phyloP scores from a whole-genome alignment of 2,329 filamentous ascomycete species.

The Knufia fluminis region DNA sequence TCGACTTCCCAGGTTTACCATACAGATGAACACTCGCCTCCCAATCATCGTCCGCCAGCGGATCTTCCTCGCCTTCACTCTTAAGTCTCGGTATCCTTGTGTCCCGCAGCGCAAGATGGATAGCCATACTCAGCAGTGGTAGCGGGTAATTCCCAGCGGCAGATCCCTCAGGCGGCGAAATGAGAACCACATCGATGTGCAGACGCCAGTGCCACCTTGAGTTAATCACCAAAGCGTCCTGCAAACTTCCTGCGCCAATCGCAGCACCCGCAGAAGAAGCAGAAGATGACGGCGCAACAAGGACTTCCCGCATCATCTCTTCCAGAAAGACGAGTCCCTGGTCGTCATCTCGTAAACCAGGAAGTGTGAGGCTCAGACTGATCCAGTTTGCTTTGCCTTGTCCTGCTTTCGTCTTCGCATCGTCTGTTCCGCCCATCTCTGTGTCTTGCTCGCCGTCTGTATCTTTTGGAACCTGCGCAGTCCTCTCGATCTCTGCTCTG shows the following conservation, averaged over 20 bases:
- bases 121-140: conserved; percentile 82
- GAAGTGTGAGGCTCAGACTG: conserved; percentile 84
- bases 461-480: conserved; percentile 31
- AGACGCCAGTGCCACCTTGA: conserved; percentile 90
- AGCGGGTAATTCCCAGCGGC: conserved; percentile 52
- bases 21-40: conserved; percentile 72
- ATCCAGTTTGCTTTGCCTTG: conserved; percentile 61
- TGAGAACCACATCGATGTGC: conserved; percentile 71
- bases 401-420: neutral
- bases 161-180: conserved; percentile 55
- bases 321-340: conserved; percentile 76
- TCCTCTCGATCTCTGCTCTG: conserved; percentile 87
- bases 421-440: conserved; percentile 13
- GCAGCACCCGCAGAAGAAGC: neutral
- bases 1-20: conserved; percentile 29
- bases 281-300: conserved; percentile 54
- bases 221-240: conserved; percentile 74
- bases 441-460: conserved; percentile 24
- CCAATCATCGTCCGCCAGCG: conserved; percentile 98
- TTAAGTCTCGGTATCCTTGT: conserved; percentile 76
- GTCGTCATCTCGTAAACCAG: conserved; percentile 84
- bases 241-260: conserved; percentile 28
- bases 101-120: conserved; percentile 82
- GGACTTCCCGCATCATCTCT: conserved; percentile 78
- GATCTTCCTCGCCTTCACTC: conserved; percentile 88